phyloP scores from a whole-genome alignment of 1,284 basidiomycete genomes.

The Ustilago curta region DNA sequence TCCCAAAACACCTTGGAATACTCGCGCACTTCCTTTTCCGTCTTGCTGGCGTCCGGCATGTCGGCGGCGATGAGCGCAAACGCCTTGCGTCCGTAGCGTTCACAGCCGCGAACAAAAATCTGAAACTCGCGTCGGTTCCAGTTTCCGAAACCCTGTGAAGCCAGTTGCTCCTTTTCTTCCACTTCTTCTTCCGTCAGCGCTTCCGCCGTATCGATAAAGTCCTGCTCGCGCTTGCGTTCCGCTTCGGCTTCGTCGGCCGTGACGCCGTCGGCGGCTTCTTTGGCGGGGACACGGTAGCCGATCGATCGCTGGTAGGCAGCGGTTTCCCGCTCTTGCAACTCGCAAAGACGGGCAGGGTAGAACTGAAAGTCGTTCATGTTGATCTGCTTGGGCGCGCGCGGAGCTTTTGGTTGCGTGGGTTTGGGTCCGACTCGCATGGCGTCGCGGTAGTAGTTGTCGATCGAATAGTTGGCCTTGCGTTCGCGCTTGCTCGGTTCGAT shows the following conservation, averaged over 20 bases:
- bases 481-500: constrained; percentile 95
- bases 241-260: constrained; percentile 54
- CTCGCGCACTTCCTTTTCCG: constrained; percentile 80
- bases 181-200: constrained; percentile 76
- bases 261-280: constrained; percentile 75
- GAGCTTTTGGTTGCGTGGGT: constrained; percentile 83
- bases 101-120: constrained; percentile 85
- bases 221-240: constrained; percentile 79
- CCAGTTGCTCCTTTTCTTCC: constrained; percentile 77
- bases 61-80: constrained; percentile 84
- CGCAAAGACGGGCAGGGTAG: constrained; percentile 84
- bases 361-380: constrained; percentile 97
- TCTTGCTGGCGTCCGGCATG: constrained; percentile 77
- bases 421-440: constrained; percentile 79
- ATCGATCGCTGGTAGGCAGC: constrained; percentile 74
- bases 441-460: constrained; percentile 83
- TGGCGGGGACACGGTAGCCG: constrained; percentile 79
- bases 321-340: constrained; percentile 86
- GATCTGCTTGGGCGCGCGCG: constrained; percentile 89
- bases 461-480: constrained; percentile 91
- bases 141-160: constrained; percentile 55
- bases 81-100: constrained; percentile 85
- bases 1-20: constrained; percentile 91
- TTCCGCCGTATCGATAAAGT: constrained; percentile 77
- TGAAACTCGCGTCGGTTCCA: constrained; percentile 89